phyloP scores from a whole-genome alignment of 73 alveolate genomes.

The Tetrahymena borealis region DNA sequence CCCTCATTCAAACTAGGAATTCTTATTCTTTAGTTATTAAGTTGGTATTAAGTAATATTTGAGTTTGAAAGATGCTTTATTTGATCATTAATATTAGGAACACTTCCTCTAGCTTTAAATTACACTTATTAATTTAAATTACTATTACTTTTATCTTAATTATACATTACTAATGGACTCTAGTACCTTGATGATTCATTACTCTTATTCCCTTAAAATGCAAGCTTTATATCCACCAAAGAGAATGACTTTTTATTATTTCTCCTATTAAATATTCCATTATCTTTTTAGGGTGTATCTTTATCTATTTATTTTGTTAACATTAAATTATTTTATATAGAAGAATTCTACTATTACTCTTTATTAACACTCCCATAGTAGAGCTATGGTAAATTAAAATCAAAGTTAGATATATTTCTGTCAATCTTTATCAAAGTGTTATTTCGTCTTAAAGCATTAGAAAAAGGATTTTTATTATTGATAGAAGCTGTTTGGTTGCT shows the following conservation, averaged over 20 bases:
- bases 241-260: too few species aligned
- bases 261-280: too few species aligned
- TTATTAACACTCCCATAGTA: background rate
- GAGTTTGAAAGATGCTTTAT: background rate
- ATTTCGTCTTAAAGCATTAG: too few species aligned
- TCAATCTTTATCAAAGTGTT: background rate
- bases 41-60: background rate
- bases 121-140: too few species aligned
- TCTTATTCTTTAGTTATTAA: background rate
- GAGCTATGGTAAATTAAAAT: background rate
- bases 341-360: background rate
- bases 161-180: too few species aligned
- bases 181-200: too few species aligned
- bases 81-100: background rate
- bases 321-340: background rate
- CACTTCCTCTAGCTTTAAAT: background rate
- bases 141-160: too few species aligned
- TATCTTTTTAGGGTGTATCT: too few species aligned
- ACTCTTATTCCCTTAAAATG: too few species aligned
- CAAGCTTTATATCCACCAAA: too few species aligned
- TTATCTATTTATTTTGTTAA: background rate
- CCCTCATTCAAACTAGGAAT: background rate
- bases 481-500: too few species aligned
- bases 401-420: background rate
- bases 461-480: too few species aligned